Evolutionary conservation across 2,329 filamentous ascomycete species (phyloP).

Genomic region (Hypoxylon sp.): DNA sequence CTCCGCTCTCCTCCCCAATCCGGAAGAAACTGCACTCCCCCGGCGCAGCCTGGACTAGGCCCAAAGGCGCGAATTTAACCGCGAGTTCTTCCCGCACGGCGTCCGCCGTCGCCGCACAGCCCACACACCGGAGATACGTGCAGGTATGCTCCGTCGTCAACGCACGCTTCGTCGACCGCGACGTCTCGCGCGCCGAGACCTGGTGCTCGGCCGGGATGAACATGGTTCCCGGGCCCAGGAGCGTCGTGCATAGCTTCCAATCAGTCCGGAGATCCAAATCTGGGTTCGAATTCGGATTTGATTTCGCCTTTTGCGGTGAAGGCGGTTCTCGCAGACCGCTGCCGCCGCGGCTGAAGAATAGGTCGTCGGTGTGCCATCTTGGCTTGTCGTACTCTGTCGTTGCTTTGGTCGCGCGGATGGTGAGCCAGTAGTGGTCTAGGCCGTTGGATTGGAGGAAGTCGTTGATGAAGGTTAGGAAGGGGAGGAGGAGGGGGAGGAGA

Average conservation of each 20-base stretch:
- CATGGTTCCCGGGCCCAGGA: slow-evolving; percentile 61
- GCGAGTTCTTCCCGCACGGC: slow-evolving; percentile 55
- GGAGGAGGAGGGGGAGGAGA: slow-evolving; percentile 54
- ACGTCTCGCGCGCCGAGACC: slow-evolving; percentile 51
- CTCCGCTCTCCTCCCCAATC: slow-evolving; percentile 58
- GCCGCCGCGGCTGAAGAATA: slow-evolving; percentile 56
- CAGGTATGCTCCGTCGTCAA: slow-evolving; percentile 56
- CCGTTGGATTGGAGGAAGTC: slow-evolving; percentile 54
- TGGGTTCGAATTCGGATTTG: slow-evolving; percentile 15
- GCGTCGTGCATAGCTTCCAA: slow-evolving; percentile 64
- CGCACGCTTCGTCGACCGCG: slow-evolving; percentile 49
- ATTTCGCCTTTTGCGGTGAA: not conserved
- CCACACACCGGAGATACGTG: slow-evolving; percentile 58
- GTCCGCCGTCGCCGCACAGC: slow-evolving; percentile 59
- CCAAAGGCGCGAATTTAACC: slow-evolving; percentile 46
- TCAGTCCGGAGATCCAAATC: slow-evolving; percentile 53
- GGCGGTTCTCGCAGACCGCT: slow-evolving; percentile 24
- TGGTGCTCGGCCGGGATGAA: slow-evolving; percentile 57
- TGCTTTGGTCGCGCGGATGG: slow-evolving; percentile 60
- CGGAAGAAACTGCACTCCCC: slow-evolving; percentile 59
- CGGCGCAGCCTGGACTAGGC: slow-evolving; percentile 36
- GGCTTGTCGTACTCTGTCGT: slow-evolving; percentile 60
- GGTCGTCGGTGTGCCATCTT: slow-evolving; percentile 65
- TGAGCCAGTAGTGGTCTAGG: slow-evolving; percentile 61
- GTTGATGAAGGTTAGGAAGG: slow-evolving; percentile 58